A percentile compares a stretch with the other conserved stretches of the same genome.
These are phyloP conservation scores for Leccinum fibrillosum DNA, from an alignment of 768 basidiomycete species.

Conservation along the genomic window DNA sequence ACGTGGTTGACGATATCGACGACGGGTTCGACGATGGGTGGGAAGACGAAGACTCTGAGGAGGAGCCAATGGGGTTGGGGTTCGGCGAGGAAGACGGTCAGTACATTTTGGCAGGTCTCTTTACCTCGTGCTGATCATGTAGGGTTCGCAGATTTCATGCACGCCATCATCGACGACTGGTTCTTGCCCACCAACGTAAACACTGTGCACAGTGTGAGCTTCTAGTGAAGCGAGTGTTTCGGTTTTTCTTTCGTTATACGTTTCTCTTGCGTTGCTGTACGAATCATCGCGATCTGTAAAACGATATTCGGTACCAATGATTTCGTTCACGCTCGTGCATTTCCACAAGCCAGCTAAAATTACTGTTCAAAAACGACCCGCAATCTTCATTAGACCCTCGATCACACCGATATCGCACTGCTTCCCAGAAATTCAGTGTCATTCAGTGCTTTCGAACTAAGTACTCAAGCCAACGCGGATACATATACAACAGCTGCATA, in stretches of 20 bases:
- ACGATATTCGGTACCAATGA: not conserved
- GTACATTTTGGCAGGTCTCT: not conserved
- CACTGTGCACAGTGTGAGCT: constrained; percentile 25
- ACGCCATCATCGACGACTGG: constrained; percentile 19
- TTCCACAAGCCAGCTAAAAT: not conserved
- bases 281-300: not conserved
- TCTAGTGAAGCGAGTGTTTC: constrained; percentile 11
- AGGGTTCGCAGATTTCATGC: constrained; percentile 8
- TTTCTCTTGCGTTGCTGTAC: not conserved
- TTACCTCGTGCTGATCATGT: constrained; percentile 2
- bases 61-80: constrained; percentile 1
- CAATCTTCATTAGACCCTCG: not conserved
- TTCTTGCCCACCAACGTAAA: constrained; percentile 18
- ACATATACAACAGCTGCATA: not conserved
- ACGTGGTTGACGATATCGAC: constrained; percentile 8
- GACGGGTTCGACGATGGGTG: constrained; percentile 11
- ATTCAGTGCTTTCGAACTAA: no score
- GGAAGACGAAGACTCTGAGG: constrained; percentile 17
- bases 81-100: constrained; percentile 11
- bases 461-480: not conserved
- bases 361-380: not conserved
- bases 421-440: not conserved
- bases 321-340: not conserved
- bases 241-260: not conserved
- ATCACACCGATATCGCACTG: not conserved